Evolutionary conservation across 805 yeast genomes (phyloP).

Genomic region (Hanseniaspora singularis): DNA sequence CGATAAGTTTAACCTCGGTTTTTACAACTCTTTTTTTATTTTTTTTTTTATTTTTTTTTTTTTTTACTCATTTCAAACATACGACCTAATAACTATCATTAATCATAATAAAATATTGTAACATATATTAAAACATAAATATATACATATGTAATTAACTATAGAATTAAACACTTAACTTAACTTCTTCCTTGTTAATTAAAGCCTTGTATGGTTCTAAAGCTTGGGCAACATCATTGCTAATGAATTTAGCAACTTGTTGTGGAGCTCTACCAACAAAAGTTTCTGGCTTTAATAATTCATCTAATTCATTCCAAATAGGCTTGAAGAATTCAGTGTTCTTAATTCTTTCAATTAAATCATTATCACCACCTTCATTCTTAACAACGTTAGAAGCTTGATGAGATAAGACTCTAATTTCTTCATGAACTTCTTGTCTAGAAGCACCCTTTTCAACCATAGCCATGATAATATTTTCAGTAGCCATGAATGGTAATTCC

Average conservation of each 20-base stretch:
- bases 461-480: constrained; percentile 98
- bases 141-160: background rate
- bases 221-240: constrained; percentile 73
- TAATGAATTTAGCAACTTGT: constrained; percentile 88
- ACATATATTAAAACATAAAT: background rate
- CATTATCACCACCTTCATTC: constrained; percentile 97
- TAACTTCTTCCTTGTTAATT: constrained; percentile 56
- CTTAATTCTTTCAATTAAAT: constrained; percentile 77
- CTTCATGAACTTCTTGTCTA: constrained; percentile 97
- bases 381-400: constrained; percentile 96
- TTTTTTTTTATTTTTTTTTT: too few relatives aligned
- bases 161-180: constrained; percentile 59
- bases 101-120: background rate
- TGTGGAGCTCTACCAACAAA: constrained; percentile 98
- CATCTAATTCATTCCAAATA: constrained; percentile 71
- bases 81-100: background rate
- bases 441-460: constrained; percentile 97
- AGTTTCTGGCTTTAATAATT: constrained; percentile 77
- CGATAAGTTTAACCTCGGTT: too few relatives aligned
- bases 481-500: constrained; percentile 98
- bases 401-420: constrained; percentile 90
- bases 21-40: too few relatives aligned
- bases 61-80: too few relatives aligned
- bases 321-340: constrained; percentile 75
- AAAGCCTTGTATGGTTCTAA: constrained; percentile 50